These are phyloP conservation scores for Metarhizium anisopliae DNA, from an alignment of 2,329 filamentous ascomycete species.

Conservation along the genomic window DNA sequence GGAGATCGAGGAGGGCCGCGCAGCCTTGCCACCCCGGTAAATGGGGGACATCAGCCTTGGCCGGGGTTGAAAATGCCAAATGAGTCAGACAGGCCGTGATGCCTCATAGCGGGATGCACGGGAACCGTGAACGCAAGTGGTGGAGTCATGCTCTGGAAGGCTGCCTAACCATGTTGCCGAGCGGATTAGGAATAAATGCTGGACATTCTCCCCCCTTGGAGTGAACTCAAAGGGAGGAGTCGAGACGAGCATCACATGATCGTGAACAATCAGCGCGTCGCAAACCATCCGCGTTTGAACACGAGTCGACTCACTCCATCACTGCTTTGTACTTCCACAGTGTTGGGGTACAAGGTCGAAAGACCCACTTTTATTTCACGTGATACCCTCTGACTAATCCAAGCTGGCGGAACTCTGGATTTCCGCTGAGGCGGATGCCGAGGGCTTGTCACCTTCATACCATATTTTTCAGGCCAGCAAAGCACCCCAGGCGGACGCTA, in stretches of 20 bases:
- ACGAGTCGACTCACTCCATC: too few relatives aligned
- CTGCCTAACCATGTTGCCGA: neutral
- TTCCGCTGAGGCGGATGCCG: slow-evolving; percentile 6
- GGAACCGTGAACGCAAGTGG: neutral
- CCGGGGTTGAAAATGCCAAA: neutral
- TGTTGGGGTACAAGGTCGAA: neutral
- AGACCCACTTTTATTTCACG: neutral
- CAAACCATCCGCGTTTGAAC: too few relatives aligned
- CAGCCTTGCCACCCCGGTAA: neutral
- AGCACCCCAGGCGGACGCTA: slow-evolving; percentile 8
- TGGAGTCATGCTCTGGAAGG: neutral
- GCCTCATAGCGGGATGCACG: neutral
- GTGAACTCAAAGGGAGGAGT: neutral
- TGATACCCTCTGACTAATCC: neutral
- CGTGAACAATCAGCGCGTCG: neutral
- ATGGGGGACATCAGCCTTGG: neutral
- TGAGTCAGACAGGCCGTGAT: neutral
- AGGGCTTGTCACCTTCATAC: slow-evolving; percentile 13
- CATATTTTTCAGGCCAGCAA: slow-evolving; percentile 18
- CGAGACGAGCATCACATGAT: neutral
- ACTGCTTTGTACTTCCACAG: neutral
- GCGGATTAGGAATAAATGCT: neutral
- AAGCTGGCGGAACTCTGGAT: slow-evolving; percentile 8
- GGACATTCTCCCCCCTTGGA: neutral
- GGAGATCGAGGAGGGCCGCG: neutral